These are phyloP conservation scores for Rhizophlyctis rosea DNA, from an alignment of 192 early-diverging fungal species.

Conservation along the genomic window DNA sequence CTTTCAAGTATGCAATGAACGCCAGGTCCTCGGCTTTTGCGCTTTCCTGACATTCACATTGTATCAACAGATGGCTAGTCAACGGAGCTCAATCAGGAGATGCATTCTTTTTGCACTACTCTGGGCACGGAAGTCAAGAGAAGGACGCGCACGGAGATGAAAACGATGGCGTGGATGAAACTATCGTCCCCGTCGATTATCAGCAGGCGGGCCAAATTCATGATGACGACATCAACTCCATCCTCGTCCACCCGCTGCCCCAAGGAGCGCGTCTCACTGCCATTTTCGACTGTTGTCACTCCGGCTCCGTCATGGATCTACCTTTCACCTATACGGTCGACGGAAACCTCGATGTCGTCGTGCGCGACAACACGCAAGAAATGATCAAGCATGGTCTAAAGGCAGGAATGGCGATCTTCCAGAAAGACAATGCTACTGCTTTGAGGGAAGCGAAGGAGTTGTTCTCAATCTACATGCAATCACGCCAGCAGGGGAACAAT, in stretches of 20 bases:
- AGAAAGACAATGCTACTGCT: conserved; percentile 33
- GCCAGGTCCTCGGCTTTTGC: too few species aligned
- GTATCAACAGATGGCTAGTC: conserved; percentile 35
- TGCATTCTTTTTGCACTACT: conserved; percentile 50
- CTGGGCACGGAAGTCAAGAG: conserved; percentile 44
- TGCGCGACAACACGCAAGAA: conserved; percentile 31
- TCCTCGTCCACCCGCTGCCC: conserved; percentile 34
- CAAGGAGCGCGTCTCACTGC: conserved; percentile 37
- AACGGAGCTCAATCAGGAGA: conserved; percentile 40
- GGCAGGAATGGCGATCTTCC: conserved; percentile 30
- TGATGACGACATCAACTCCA: conserved; percentile 41
- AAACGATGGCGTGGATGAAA: conserved; percentile 42
- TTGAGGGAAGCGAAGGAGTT: conserved; percentile 19
- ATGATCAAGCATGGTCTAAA: conserved; percentile 34
- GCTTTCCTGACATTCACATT: background rate
- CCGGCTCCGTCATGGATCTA: conserved; percentile 44
- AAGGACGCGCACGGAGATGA: conserved; percentile 41
- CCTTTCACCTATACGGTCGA: conserved; percentile 46
- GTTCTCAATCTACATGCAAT: conserved; percentile 15
- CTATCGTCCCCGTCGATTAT: conserved; percentile 51
- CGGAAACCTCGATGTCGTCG: conserved; percentile 36
- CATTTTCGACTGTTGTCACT: conserved; percentile 54
- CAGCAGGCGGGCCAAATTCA: conserved; percentile 36
- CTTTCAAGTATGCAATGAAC: background rate
- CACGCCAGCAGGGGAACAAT: background rate